Base-by-base conservation (phyloP, 306 rosid genomes). In the Sicyos edulis region DNA sequence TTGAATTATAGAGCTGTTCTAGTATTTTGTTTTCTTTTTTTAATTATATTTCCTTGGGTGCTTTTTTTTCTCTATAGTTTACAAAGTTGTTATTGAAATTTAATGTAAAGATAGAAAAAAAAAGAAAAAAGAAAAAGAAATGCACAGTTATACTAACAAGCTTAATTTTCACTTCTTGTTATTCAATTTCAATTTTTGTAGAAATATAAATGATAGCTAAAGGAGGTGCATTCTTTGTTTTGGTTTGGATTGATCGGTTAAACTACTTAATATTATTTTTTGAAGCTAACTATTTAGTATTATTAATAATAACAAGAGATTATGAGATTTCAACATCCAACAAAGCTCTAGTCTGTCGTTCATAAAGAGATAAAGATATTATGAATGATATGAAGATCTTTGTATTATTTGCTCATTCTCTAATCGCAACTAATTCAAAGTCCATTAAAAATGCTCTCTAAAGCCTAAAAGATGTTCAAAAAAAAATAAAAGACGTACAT, bases 1-100 rank as follows among this genome's bases (percentile, higher is more conserved):
- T 40, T 85, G 74, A 85, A 10, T 16, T 17, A 10, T 17, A 45
- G 71, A 10, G 71, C 5, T 44, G 9, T 44, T 7, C 4, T 65
- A 40, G 52, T 0, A 3, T 3, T 40, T 40, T 19, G 29, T 26
- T 26, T 26, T 19, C 0, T 16, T 26, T 15, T 59, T 6, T 14
- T 13, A 1, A 14, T 11, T 11, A 44, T n/a, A 17, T 66, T 44
- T 45, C 12, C 29, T 26, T 26, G 29, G 29, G 29, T 26, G 29
- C 29, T 44, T 65, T 44, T 8, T 44, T 45, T 4, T 37, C 10
- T 57, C 45, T 19, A 10, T n/a, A n/a, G 9, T 20, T 66, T 64
- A 17, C 20, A 40, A 17, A 37, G 24, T 37, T 62, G 49, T 64
- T 45, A 11, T 26, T 44, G 40, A 20, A 20, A 66, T 12, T 20